Evolutionary conservation across 2,329 filamentous ascomycete species (phyloP), one percentile per base, ranked within the genome.

Genomic region (Metarhizium humberi): DNA sequence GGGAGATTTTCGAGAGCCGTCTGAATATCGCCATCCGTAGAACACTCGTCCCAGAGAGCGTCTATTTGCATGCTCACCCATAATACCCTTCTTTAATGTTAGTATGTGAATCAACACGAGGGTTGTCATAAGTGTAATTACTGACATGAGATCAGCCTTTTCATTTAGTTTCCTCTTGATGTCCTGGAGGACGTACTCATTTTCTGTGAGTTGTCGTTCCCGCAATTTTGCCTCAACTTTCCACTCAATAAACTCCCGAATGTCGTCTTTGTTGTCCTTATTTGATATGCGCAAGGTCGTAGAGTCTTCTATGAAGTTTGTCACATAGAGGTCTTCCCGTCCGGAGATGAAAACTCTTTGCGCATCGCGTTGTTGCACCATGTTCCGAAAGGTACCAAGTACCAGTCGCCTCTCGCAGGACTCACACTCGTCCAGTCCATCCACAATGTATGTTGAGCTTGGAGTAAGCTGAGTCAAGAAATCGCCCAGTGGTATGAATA

Each of bases 61-160:
- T 52, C 51, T 45, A 52, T 52, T 52, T 52, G 51, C 51, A 52
- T 46, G 16, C n/a, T 45, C 36, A 52, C 51, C 51, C 51, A 46
- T 29, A 52, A 45, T 2, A 52, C 30, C 51, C 51, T 52, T 1
- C 11, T 43, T 40, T 18, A 32, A 45, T 34, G 7, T 52, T 14
- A 46, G 25, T 46, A 52, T 34, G 14, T 11, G 14, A n/a, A 45
- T 13, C 18, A 29, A 32, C 29, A 34, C 34, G 18, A 51, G 36
- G 20, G 14, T 46, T 8, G 2, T 1, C 20, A 29, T 10, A 51
- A 13, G 40, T 51, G 40, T 3, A 29, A 18, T 34, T 3, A 51
- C 51, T 52, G 3, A 52, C 51, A 52, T 52, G 14, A 52, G 51
- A 52, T 52, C 40, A 29, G 51, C 51, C 25, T 16, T 45, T 45